These are phyloP conservation scores for Dissophora ornata DNA, from an alignment of 192 early-diverging fungal species.

Conservation along the genomic window DNA sequence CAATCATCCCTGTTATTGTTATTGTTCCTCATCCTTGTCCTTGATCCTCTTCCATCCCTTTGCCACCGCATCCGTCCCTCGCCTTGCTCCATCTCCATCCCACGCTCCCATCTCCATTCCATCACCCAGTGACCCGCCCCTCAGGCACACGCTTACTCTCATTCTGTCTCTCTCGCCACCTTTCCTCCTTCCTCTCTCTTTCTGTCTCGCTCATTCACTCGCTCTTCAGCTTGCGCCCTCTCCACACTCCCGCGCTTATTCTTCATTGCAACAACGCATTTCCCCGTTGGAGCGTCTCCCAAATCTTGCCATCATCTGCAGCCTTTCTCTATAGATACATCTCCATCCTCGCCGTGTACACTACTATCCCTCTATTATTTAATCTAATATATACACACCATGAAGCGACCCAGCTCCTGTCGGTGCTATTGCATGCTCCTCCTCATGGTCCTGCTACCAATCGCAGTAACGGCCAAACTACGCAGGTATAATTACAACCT, in stretches of 20 bases:
- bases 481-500: constrained; percentile 9
- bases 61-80: too few relatives aligned
- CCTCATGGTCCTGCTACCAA: constrained; percentile 16
- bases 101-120: too few relatives aligned
- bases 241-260: neutral
- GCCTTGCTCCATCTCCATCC: neutral
- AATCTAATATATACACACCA: neutral
- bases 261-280: neutral
- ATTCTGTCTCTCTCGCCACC: neutral
- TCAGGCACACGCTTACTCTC: neutral
- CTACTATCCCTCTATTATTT: neutral
- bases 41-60: too few relatives aligned
- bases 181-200: neutral
- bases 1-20: neutral
- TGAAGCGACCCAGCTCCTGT: constrained; percentile 12
- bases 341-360: neutral
- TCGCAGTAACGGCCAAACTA: constrained; percentile 16
- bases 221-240: neutral
- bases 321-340: too few relatives aligned
- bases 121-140: neutral
- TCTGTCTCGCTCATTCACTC: neutral
- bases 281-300: too few relatives aligned
- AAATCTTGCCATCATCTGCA: too few relatives aligned
- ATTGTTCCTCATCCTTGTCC: too few relatives aligned
- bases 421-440: constrained; percentile 25